phyloP scores from a whole-genome alignment of 169 alveolate species.

The Eimeria maxima region DNA sequence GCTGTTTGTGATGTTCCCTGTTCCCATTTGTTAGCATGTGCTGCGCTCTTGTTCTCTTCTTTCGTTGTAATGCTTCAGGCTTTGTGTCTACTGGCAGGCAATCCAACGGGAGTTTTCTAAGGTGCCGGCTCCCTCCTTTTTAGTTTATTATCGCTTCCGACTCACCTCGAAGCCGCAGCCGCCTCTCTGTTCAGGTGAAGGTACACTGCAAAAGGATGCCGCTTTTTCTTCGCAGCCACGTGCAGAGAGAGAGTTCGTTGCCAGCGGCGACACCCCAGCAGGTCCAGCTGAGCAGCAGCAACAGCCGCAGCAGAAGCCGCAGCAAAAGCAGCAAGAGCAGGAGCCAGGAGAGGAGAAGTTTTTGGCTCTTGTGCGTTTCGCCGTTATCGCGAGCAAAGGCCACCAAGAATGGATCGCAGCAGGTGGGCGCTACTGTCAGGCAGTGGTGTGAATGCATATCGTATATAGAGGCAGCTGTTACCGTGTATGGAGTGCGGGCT shows the following conservation, averaged over 20 bases:
- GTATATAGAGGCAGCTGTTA: too few species aligned
- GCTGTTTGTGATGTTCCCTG: too few species aligned
- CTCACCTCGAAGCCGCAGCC: slow-evolving; percentile 6
- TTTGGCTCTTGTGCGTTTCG: slow-evolving; percentile 30
- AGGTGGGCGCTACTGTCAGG: not conserved
- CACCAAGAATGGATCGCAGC: slow-evolving; percentile 61
- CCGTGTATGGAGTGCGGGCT: too few species aligned
- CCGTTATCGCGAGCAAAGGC: slow-evolving; percentile 55
- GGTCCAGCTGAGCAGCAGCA: not conserved
- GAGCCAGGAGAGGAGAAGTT: slow-evolving; percentile 1
- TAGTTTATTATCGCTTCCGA: slow-evolving; percentile 75
- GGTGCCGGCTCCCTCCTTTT: slow-evolving; percentile 69
- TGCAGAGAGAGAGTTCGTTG: not conserved
- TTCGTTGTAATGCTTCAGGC: slow-evolving; percentile 27
- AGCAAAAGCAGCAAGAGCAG: not conserved
- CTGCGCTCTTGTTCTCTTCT: not conserved
- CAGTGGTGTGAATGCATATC: too few species aligned
- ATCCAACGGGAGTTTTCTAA: slow-evolving; percentile 65
- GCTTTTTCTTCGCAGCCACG: not conserved
- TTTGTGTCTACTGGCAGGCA: slow-evolving; percentile 76
- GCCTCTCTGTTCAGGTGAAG: not conserved
- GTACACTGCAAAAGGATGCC: not conserved
- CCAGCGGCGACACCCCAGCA: not conserved
- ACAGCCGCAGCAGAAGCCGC: not conserved
- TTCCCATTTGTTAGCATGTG: not conserved